A percentile compares a stretch with the other conserved stretches of the same genome.
phyloP scores from a whole-genome alignment of 805 yeast genomes.

The Starmerella floris region DNA sequence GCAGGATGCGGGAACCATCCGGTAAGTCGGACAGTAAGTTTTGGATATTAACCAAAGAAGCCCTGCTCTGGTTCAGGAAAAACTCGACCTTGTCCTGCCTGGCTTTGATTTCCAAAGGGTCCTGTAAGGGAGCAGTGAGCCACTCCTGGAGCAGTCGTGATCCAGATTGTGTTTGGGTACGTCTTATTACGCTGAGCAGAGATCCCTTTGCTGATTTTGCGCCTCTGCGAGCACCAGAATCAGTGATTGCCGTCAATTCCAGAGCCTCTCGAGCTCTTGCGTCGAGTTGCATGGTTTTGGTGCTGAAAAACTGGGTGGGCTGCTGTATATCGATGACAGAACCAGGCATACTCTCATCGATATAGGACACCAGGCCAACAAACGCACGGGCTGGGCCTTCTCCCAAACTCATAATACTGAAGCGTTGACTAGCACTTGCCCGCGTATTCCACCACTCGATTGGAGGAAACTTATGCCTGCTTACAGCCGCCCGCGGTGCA shows the following conservation, averaged over 20 bases:
- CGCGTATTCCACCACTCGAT: slow-evolving; percentile 9
- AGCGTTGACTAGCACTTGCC: background rate
- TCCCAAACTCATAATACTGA: slow-evolving; percentile 16
- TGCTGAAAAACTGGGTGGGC: slow-evolving; percentile 47
- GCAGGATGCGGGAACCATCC: slow-evolving; percentile 29
- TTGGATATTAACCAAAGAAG: slow-evolving; percentile 40
- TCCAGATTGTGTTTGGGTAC: slow-evolving; percentile 74
- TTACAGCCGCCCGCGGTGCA: slow-evolving; percentile 29
- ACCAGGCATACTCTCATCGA: slow-evolving; percentile 61
- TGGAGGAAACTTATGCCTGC: slow-evolving; percentile 37
- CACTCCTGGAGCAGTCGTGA: slow-evolving; percentile 65
- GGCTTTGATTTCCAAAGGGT: slow-evolving; percentile 38
- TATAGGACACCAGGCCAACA: slow-evolving; percentile 50
- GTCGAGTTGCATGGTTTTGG: slow-evolving; percentile 60
- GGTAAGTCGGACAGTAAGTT: slow-evolving; percentile 47
- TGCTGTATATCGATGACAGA: slow-evolving; percentile 46
- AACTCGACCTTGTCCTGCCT: slow-evolving; percentile 43
- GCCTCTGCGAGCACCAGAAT: background rate
- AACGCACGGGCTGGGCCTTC: slow-evolving; percentile 44
- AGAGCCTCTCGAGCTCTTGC: slow-evolving; percentile 34
- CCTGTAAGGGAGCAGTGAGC: slow-evolving; percentile 67
- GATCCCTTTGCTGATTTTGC: slow-evolving; percentile 36
- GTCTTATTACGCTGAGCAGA: slow-evolving; percentile 49
- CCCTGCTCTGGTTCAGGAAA: slow-evolving; percentile 32
- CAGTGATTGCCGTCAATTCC: slow-evolving; percentile 38